Base-by-base conservation (phyloP, 2,329 filamentous ascomycete species). In the Malbranchea zuffiana region DNA sequence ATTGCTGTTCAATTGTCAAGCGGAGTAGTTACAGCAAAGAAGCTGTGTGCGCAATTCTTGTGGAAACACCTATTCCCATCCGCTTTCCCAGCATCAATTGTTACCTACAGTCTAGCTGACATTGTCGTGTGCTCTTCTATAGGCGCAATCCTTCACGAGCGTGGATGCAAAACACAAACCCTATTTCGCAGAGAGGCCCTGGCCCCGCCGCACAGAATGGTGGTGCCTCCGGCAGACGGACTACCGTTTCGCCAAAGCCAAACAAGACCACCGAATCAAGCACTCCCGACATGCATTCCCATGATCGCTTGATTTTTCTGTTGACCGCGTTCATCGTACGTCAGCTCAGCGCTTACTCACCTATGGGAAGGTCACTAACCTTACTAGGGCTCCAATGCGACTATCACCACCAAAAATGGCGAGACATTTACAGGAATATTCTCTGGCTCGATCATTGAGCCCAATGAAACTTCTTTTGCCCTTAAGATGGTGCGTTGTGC, bases 401-500 rank as follows among this genome's bases (percentile, higher is more conserved):
- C 63, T 10, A 57, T 80, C 43, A 74, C 71, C 6, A 64, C 74
- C 11, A 74, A 72, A 49, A 71, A 63, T 48, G 75, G 75, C 48
- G 75, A 78, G 32, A 69, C 68, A 38, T 78, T 70, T 51, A 68
- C 65, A 6, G 76, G 75, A 39, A 68, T 79, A 23, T 72, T 78
- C 48, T 75, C 72, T 26, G 71, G 69, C 29, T 68, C 67, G 8
- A 65, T 63, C 6, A 54, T 72, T 17, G 69, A 74, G 37, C 53
- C 66, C 3, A 62, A 55, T 44, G 69, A 74, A 44, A 61, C 68
- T 32, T 66, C 67, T 12, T 71, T 79, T 48, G 59, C 69, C 18
- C 63, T 80, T 48, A 81, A 80, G 57, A 82, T 82, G 77, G 72
- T 74, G 72, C 52, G 69, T 67, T 12, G 56, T 54, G 18, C 35